Percentiles rank a stretch among this genome's conserved stretches.
These are phyloP conservation scores for Magnolia sinica DNA, from an alignment of 164 flowering plant genomes.

Conservation along the genomic window DNA sequence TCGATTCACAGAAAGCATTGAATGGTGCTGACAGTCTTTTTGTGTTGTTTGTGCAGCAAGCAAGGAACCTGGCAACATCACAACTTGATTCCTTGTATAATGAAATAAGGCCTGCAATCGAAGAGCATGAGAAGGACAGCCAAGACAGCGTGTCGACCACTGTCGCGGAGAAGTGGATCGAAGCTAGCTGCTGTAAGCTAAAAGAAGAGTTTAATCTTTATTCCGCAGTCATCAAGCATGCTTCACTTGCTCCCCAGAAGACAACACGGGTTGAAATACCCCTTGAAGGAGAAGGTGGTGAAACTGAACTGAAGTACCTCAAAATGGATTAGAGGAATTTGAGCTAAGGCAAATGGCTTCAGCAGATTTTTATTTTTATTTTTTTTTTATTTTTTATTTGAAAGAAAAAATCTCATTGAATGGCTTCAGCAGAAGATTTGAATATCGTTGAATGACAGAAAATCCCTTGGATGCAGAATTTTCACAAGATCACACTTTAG, in stretches of 20 bases:
- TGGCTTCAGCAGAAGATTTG: too few relatives aligned
- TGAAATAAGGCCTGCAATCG: conserved; percentile 82
- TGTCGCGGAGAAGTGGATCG: conserved; percentile 90
- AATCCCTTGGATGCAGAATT: too few relatives aligned
- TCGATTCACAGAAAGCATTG: neutral
- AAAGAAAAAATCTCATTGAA: too few relatives aligned
- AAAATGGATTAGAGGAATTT: neutral
- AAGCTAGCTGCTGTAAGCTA: conserved; percentile 60
- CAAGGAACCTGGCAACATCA: conserved; percentile 46
- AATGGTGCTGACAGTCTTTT: neutral
- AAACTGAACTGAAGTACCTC: neutral
- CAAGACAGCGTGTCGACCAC: conserved; percentile 78
- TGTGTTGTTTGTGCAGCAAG: conserved; percentile 39
- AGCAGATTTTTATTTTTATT: too few relatives aligned
- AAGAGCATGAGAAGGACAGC: conserved; percentile 81
- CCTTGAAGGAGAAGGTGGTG: neutral
- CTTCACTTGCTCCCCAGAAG: conserved; percentile 35
- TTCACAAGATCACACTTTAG: too few relatives aligned
- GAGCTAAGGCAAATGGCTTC: neutral
- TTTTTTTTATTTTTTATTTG: too few relatives aligned
- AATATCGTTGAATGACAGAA: too few relatives aligned
- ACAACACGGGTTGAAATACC: neutral
- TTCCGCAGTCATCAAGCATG: conserved; percentile 55
- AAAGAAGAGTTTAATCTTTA: conserved; percentile 77
- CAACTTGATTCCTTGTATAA: conserved; percentile 60